phyloP scores from a whole-genome alignment of 73 alveolate species.

The Uronychia setigera region DNA sequence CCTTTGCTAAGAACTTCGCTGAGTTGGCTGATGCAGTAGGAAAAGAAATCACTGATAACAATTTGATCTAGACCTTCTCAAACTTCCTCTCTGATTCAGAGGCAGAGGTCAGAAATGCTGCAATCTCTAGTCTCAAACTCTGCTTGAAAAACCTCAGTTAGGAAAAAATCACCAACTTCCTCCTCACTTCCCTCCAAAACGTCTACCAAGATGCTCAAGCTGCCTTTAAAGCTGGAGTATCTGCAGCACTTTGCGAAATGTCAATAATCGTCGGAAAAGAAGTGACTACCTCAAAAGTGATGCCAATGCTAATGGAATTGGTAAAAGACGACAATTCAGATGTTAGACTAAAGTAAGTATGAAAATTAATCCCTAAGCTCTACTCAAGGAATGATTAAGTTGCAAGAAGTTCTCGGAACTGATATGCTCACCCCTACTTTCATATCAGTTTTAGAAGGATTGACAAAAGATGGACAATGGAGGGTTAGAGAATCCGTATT shows the following conservation, averaged over 20 bases:
- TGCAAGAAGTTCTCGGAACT: constrained; percentile 90
- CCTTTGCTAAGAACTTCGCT: constrained; percentile 89
- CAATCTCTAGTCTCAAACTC: constrained; percentile 71
- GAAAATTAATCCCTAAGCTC: constrained; percentile 70
- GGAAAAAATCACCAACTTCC: constrained; percentile 56
- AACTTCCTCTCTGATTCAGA: constrained; percentile 92
- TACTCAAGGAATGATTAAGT: constrained; percentile 84
- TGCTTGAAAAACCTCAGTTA: constrained; percentile 49
- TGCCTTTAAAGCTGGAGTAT: constrained; percentile 79
- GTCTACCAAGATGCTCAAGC: constrained; percentile 67
- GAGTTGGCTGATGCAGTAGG: constrained; percentile 94
- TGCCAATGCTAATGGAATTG: constrained; percentile 85
- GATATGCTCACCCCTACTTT: constrained; percentile 77
- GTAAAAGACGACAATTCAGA: constrained; percentile 95
- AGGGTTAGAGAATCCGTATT: constrained; percentile 94
- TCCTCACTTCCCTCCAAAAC: constrained; percentile 57
- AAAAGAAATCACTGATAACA: constrained; percentile 85
- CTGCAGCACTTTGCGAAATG: constrained; percentile 86
- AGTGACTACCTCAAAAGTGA: constrained; percentile 70
- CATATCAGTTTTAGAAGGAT: constrained; percentile 70
- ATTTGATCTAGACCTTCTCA: constrained; percentile 85
- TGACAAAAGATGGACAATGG: constrained; percentile 96
- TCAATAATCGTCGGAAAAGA: constrained; percentile 84
- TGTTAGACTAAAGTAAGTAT: constrained; percentile 60
- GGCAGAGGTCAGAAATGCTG: constrained; percentile 95